These are phyloP conservation scores for Phytophthora uliginosa DNA, from an alignment of 352 stramenopile species.

Conservation along the genomic window DNA sequence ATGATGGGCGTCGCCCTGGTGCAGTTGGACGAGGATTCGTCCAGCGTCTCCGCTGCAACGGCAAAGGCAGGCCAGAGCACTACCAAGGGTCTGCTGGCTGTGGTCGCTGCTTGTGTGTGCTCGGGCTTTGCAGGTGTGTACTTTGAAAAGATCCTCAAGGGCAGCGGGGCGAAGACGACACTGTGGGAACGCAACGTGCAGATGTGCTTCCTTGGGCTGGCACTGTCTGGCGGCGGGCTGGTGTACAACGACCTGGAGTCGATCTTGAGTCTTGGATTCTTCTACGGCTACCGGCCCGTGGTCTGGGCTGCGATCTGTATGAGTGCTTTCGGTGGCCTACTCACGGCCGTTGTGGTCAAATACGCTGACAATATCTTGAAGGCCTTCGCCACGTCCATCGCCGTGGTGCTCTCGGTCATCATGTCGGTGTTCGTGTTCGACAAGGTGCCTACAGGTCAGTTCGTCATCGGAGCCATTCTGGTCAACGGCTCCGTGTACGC, in stretches of 20 bases:
- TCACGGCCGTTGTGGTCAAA: conserved; percentile 88
- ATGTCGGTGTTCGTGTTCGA: conserved; percentile 89
- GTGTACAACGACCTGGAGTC: conserved; percentile 73
- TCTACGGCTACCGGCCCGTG: conserved; percentile 85
- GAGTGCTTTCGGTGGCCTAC: conserved; percentile 78
- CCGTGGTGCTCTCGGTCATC: conserved; percentile 84
- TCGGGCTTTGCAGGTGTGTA: conserved; percentile 89
- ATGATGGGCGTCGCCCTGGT: conserved; percentile 87
- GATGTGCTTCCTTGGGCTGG: conserved; percentile 81
- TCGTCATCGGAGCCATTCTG: conserved; percentile 75
- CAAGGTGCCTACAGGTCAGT: conserved; percentile 82
- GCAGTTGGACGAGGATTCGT: conserved; percentile 65
- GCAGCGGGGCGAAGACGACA: conserved; percentile 58
- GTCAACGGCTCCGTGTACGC: conserved; percentile 88
- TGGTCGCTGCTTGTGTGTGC: conserved; percentile 79
- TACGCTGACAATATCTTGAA: conserved; percentile 92
- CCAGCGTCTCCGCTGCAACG: conserved; percentile 12
- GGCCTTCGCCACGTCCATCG: conserved; percentile 88
- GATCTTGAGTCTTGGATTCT: conserved; percentile 69
- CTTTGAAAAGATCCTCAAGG: conserved; percentile 91
- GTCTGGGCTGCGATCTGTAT: conserved; percentile 79
- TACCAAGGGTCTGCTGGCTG: conserved; percentile 72
- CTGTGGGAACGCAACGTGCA: conserved; percentile 90
- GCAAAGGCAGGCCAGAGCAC: conserved; percentile 58
- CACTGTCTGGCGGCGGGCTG: conserved; percentile 66